phyloP scores from a whole-genome alignment of 2,329 filamentous ascomycete species.

The Stachybotrys chartarum region DNA sequence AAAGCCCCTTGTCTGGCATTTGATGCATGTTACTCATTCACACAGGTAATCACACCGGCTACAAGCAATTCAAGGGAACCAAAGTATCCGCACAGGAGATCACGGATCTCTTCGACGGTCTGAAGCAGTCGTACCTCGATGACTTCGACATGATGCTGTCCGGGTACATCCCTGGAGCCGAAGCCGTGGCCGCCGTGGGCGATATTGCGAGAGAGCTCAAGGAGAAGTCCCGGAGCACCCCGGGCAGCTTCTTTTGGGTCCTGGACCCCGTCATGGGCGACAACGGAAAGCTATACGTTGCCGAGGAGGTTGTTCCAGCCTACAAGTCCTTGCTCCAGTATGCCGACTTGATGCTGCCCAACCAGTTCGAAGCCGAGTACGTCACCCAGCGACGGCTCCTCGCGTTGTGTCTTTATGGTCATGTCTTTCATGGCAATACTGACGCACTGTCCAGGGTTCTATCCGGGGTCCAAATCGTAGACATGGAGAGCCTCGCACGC shows the following conservation, averaged over 20 bases:
- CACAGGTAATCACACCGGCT: constrained; percentile 89
- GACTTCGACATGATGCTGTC: constrained; percentile 93
- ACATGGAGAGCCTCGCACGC: constrained; percentile 62
- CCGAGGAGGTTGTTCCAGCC: constrained; percentile 81
- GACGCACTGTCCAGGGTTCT: constrained; percentile 53
- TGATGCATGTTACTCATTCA: neutral
- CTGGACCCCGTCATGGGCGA: constrained; percentile 98
- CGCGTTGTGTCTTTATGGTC: neutral
- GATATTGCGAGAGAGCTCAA: constrained; percentile 76
- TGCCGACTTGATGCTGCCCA: constrained; percentile 88
- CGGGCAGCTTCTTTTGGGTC: constrained; percentile 90
- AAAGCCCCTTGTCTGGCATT: neutral
- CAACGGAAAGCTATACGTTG: constrained; percentile 85
- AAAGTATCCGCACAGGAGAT: constrained; percentile 78
- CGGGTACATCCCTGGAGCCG: constrained; percentile 86
- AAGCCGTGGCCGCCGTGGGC: constrained; percentile 77
- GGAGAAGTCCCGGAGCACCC: constrained; percentile 50
- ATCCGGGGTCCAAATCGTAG: constrained; percentile 75
- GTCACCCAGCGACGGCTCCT: constrained; percentile 19
- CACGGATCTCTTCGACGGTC: constrained; percentile 72
- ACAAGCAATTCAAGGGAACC: constrained; percentile 80
- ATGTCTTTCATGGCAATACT: neutral
- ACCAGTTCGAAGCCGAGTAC: constrained; percentile 95
- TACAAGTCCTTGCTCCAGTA: constrained; percentile 74
- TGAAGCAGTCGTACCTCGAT: constrained; percentile 76